Conservation (phyloP, 2,329 filamentous ascomycete species). For the Stenocarpella maydis region DNA sequence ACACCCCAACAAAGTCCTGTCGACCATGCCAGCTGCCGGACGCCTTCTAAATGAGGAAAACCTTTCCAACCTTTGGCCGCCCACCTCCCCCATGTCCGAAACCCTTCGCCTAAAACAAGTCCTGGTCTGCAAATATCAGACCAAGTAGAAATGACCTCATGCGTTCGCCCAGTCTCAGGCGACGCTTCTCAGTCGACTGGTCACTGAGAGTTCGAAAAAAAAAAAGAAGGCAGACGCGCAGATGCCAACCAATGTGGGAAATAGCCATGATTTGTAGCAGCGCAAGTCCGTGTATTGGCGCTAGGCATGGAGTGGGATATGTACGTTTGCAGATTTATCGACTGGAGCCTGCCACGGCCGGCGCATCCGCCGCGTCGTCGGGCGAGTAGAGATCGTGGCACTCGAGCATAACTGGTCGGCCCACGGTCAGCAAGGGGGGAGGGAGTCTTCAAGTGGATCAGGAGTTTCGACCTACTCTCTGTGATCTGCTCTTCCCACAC, state of each 20-base stretch:
- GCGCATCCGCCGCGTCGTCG: constrained; percentile 19
- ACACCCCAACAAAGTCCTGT: constrained; percentile 27
- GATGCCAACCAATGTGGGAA: constrained; percentile 13
- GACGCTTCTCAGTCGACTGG: constrained; percentile 18
- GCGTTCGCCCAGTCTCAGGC: constrained; percentile 15
- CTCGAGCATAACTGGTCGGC: constrained; percentile 45
- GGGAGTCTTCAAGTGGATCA: neutral
- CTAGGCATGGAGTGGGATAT: constrained; percentile 16
- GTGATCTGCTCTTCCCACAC: constrained; percentile 96
- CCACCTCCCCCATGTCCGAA: constrained; percentile 13
- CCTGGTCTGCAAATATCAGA: constrained; percentile 15
- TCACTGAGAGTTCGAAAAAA: constrained; percentile 6
- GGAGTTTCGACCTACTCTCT: constrained; percentile 66
- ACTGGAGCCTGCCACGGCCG: constrained; percentile 2
- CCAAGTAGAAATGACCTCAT: constrained; percentile 17
- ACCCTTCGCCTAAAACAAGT: constrained; percentile 25
- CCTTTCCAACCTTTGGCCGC: constrained; percentile 24
- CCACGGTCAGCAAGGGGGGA: constrained; percentile 19
- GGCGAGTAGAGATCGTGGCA: constrained; percentile 39
- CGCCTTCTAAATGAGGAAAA: constrained; percentile 31
- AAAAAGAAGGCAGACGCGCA: constrained; percentile 14
- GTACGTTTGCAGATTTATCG: constrained; percentile 21
- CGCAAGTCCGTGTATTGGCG: constrained; percentile 31
- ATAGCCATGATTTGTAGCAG: constrained; percentile 5
- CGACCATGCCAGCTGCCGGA: constrained; percentile 31